Base-by-base conservation (phyloP, 2,329 filamentous ascomycete species). In the Cercospora sojina region DNA sequence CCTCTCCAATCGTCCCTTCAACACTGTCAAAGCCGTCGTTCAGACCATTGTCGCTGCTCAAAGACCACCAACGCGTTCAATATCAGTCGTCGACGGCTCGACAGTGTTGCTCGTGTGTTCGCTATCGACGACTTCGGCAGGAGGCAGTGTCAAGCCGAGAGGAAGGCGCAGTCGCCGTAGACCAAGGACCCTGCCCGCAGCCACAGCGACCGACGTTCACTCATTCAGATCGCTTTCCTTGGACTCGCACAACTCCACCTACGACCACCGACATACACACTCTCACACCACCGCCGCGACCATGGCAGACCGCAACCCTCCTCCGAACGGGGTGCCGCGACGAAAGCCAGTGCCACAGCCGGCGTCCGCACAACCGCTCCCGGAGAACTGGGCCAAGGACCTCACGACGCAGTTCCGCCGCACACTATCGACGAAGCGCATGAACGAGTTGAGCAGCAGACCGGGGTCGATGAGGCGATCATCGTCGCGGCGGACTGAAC, bases 361-460 rank as follows among this genome's bases (percentile, higher is more conserved):
- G 29, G 66, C 70, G 51, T 59, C 71, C 29, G 56, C 60, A 32
- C 67, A 68, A 49, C 69, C 72, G 38, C 66, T 78, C 38, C 69
- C 73, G 41, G 90, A 93, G 76, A 85, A 86, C 75, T 91, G 89
- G 88, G 92, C 93, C 27, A 85, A 87, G 74, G 91, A 93, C 67
- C 83, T 98, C 74, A 90, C 91, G 60, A 83, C 90, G 74, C 90
- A 92, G 76, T 97, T 97, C 79, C 92, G 96, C 77, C 90, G 93
- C 70, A 83, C 96, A 67, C 85, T 98, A 76, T 90, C 91, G 78
- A 92, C 91, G 65, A 93, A 91, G 83, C 88, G 93, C 78, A 88
- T 97, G 83, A 93, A 92, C 77, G 91, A 93, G 70, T 84, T 97
- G 73, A 79, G 76, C 59, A 88, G 72, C 41, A 68, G 75, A 57